These are phyloP conservation scores for Didymella sp. DNA, from an alignment of 2,329 filamentous ascomycete genomes.

Conservation along the genomic window DNA sequence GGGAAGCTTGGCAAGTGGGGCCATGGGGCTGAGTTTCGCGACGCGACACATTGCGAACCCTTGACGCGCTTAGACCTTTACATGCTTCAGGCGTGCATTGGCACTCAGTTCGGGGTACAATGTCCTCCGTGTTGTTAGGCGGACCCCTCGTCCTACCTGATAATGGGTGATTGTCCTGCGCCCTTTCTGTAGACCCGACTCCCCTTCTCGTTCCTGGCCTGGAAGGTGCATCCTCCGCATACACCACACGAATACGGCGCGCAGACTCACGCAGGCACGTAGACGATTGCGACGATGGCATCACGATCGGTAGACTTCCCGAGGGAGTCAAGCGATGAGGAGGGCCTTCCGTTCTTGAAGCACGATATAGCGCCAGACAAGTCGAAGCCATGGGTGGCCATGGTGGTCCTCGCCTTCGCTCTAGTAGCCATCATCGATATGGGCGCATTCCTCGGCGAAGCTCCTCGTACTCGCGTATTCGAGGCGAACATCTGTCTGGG, in stretches of 20 bases:
- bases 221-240: background rate
- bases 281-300: conserved; percentile 13
- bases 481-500: conserved; percentile 58
- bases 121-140: background rate
- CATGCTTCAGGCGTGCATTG: conserved; percentile 14
- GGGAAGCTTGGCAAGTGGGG: conserved; percentile 7
- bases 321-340: conserved; percentile 29
- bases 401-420: conserved; percentile 48
- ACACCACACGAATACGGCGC: background rate
- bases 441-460: conserved; percentile 53
- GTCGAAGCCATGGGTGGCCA: conserved; percentile 43
- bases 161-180: background rate
- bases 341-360: conserved; percentile 30
- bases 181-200: background rate
- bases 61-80: conserved; percentile 9
- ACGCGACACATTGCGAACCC: conserved; percentile 17
- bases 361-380: conserved; percentile 11
- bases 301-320: conserved; percentile 6
- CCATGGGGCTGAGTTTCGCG: conserved; percentile 3
- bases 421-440: conserved; percentile 56
- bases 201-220: background rate
- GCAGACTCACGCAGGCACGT: background rate
- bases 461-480: conserved; percentile 57
- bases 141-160: background rate
- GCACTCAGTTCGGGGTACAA: background rate